Evolutionary conservation across 345 rosid species (phyloP).

Genomic region (Eucalyptus sp.): DNA sequence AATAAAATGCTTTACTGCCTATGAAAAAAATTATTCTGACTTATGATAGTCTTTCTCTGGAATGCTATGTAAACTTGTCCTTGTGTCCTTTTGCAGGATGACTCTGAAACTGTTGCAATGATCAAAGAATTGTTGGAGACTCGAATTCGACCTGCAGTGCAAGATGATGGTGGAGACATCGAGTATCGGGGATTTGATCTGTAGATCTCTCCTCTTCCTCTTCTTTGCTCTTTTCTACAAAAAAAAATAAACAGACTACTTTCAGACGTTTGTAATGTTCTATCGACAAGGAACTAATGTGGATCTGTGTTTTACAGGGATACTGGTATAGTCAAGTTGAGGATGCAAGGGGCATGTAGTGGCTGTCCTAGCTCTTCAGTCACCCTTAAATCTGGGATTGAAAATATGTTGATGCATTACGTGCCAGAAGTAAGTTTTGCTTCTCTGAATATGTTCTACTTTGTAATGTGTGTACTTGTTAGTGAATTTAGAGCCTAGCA

Average conservation of each 20-base stretch:
- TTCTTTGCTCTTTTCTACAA: not conserved
- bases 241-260: not conserved
- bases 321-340: conserved; percentile 80
- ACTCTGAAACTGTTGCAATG: conserved; percentile 96
- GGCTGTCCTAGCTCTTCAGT: conserved; percentile 99
- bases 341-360: conserved; percentile 98
- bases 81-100: conserved; percentile 45
- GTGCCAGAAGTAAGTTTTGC: conserved; percentile 66
- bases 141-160: conserved; percentile 94
- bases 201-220: conserved; percentile 24
- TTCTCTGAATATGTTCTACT: not conserved
- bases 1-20: not conserved
- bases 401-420: conserved; percentile 98
- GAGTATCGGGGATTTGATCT: conserved; percentile 77
- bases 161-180: conserved; percentile 98
- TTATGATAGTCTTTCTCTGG: not conserved
- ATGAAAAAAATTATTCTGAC: not conserved
- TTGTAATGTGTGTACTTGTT: not conserved
- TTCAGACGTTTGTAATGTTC: not conserved
- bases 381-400: conserved; percentile 95
- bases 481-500: not conserved
- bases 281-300: not conserved
- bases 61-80: not conserved
- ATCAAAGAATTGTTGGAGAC: conserved; percentile 95
- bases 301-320: conserved; percentile 35